These are phyloP conservation scores for Celoporthe dispersa DNA, from an alignment of 2,329 filamentous ascomycete species.

Conservation along the genomic window DNA sequence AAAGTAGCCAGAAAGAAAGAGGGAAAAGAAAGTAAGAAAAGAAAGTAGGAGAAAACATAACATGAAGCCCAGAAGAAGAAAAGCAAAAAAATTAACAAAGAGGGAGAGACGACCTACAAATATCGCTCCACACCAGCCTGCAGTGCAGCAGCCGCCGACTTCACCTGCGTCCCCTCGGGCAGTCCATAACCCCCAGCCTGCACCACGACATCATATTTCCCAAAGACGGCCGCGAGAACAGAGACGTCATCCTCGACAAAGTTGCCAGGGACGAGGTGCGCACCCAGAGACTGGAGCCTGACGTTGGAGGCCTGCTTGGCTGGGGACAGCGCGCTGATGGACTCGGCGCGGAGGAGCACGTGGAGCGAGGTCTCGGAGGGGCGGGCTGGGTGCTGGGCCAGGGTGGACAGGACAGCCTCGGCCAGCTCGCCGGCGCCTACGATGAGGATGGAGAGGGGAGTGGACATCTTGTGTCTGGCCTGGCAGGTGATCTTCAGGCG, in stretches of 20 bases:
- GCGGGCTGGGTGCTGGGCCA: slow-evolving; percentile 51
- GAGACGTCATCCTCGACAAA: slow-evolving; percentile 42
- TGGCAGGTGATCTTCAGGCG: neutral
- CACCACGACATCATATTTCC: slow-evolving; percentile 57
- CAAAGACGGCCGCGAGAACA: slow-evolving; percentile 49
- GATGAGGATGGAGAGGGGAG: slow-evolving; percentile 53
- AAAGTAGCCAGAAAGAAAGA: no score
- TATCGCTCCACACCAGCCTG: slow-evolving; percentile 54
- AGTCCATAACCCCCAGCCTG: slow-evolving; percentile 65
- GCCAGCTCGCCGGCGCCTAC: slow-evolving; percentile 72
- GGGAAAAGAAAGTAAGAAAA: no score
- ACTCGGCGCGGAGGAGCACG: slow-evolving; percentile 57
- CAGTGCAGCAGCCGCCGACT: slow-evolving; percentile 60
- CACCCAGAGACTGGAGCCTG: slow-evolving; percentile 42
- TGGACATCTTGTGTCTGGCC: neutral
- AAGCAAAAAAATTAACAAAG: neutral
- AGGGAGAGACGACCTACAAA: no score
- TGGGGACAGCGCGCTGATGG: slow-evolving; percentile 45
- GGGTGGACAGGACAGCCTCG: slow-evolving; percentile 54
- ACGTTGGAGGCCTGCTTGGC: slow-evolving; percentile 43
- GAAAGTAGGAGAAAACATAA: no score
- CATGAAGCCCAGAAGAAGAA: no score
- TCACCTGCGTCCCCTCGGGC: slow-evolving; percentile 58
- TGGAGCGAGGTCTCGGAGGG: slow-evolving; percentile 45
- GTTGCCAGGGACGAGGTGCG: slow-evolving; percentile 51